phyloP scores from a whole-genome alignment of 805 yeast genomes.

The Yamadazyma paraphyllophila region DNA sequence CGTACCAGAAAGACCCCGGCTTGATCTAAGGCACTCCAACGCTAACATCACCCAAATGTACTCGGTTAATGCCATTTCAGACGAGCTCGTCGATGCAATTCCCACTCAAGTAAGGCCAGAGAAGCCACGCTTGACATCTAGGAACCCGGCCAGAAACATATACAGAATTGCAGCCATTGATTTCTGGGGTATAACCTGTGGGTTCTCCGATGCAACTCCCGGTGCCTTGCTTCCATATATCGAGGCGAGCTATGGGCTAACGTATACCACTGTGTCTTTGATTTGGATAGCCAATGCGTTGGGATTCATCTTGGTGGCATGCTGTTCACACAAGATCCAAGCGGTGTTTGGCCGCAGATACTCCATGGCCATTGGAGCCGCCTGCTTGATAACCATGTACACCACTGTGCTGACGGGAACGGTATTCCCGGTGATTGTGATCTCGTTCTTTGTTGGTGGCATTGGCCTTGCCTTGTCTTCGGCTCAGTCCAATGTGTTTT shows the following conservation, averaged over 20 bases:
- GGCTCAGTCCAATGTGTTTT: slow-evolving; percentile 52
- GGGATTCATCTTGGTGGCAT: slow-evolving; percentile 54
- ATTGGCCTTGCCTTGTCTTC: slow-evolving; percentile 50
- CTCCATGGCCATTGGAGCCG: slow-evolving; percentile 38
- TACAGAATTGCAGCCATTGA: slow-evolving; percentile 43
- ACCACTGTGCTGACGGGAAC: slow-evolving; percentile 49
- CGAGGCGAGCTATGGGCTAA: slow-evolving; percentile 46
- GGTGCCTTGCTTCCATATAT: slow-evolving; percentile 60
- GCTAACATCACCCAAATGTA: slow-evolving; percentile 10
- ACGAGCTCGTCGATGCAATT: neutral
- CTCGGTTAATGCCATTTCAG: neutral
- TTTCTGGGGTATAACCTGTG: slow-evolving; percentile 40
- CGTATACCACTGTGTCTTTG: slow-evolving; percentile 53
- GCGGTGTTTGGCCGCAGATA: slow-evolving; percentile 39
- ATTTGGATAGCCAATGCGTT: slow-evolving; percentile 58
- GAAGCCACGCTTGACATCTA: slow-evolving; percentile 32
- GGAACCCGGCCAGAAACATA: slow-evolving; percentile 42
- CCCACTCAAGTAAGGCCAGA: slow-evolving; percentile 5
- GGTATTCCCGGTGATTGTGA: slow-evolving; percentile 45
- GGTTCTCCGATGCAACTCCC: slow-evolving; percentile 55
- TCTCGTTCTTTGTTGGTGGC: slow-evolving; percentile 58
- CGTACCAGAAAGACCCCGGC: slow-evolving; percentile 8
- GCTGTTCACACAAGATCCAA: slow-evolving; percentile 46
- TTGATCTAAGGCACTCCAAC: slow-evolving; percentile 12
- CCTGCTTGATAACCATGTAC: slow-evolving; percentile 38